Percentiles rank a stretch among this genome's conserved stretches.
phyloP scores from a whole-genome alignment of 2,329 filamentous ascomycete species.

The Colletotrichum somersetense region DNA sequence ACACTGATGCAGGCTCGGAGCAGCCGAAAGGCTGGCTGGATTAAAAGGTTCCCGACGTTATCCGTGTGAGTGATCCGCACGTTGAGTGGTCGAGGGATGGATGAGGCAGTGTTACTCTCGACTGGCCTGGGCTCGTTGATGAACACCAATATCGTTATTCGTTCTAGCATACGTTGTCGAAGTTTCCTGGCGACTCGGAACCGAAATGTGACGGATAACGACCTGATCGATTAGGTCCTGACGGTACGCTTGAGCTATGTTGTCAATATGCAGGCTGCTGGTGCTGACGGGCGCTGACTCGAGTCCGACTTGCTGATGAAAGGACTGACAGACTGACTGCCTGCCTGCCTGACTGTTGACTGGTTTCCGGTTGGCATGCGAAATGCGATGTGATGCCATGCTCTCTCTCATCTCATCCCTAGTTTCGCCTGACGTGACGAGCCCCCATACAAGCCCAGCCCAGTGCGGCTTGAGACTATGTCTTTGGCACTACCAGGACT shows the following conservation, averaged over 20 bases:
- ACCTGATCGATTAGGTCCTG: slow-evolving; percentile 36
- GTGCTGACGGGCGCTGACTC: slow-evolving; percentile 18
- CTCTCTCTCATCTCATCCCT: slow-evolving; percentile 11
- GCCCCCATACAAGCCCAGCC: slow-evolving; percentile 15
- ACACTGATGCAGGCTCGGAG: neutral
- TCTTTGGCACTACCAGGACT: slow-evolving; percentile 18
- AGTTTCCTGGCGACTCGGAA: slow-evolving; percentile 9
- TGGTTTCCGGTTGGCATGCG: slow-evolving; percentile 4
- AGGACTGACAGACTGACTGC: too few relatives aligned
- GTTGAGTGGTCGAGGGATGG: neutral
- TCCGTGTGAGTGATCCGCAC: neutral
- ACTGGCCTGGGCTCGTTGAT: neutral
- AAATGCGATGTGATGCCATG: slow-evolving; percentile 17
- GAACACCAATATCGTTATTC: neutral
- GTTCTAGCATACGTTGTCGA: slow-evolving; percentile 5
- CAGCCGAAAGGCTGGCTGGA: neutral
- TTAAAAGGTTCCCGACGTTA: neutral
- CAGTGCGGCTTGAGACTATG: neutral
- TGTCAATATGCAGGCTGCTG: slow-evolving; percentile 27
- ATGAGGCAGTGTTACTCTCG: neutral
- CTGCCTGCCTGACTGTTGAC: neutral
- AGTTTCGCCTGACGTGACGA: neutral
- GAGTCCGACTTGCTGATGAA: slow-evolving; percentile 8
- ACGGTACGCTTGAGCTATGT: slow-evolving; percentile 26
- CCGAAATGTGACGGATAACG: slow-evolving; percentile 36